Conservation (phyloP, 108 stramenopile genomes). For the Cylindrotheca closterium region DNA sequence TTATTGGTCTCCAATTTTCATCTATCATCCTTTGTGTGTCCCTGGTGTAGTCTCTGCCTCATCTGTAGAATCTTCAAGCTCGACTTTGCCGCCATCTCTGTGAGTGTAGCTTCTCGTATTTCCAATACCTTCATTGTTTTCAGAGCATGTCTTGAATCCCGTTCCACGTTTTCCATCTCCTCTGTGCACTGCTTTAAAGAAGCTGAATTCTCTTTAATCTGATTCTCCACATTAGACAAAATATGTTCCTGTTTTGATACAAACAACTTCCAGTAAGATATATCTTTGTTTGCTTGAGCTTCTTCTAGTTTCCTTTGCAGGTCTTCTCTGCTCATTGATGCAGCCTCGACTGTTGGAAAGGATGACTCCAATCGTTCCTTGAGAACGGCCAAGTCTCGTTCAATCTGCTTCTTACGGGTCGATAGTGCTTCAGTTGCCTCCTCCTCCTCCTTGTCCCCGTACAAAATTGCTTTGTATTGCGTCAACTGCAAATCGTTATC, state of each 20-base stretch:
- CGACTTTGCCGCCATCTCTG: not conserved
- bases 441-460: not conserved
- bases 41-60: not conserved
- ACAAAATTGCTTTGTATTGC: not conserved
- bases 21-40: not conserved
- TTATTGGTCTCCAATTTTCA: not conserved
- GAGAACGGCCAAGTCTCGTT: constrained; percentile 22
- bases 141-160: not conserved
- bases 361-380: constrained; percentile 14
- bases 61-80: not conserved
- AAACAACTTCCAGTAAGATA: constrained; percentile 33
- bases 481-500: not conserved
- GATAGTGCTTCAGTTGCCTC: constrained; percentile 4
- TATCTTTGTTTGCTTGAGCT: constrained; percentile 21
- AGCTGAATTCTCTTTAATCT: constrained; percentile 1
- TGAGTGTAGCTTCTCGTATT: not conserved
- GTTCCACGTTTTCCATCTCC: not conserved
- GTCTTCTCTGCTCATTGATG: constrained; percentile 4
- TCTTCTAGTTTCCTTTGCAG: constrained; percentile 17
- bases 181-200: not conserved
- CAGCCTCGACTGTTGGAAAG: not conserved
- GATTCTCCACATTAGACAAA: constrained; percentile 9
- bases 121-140: not conserved
- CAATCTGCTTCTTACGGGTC: constrained; percentile 15
- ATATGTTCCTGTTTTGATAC: constrained; percentile 32